phyloP scores from a whole-genome alignment of 805 yeast genomes.

The Ogataea methylovora region DNA sequence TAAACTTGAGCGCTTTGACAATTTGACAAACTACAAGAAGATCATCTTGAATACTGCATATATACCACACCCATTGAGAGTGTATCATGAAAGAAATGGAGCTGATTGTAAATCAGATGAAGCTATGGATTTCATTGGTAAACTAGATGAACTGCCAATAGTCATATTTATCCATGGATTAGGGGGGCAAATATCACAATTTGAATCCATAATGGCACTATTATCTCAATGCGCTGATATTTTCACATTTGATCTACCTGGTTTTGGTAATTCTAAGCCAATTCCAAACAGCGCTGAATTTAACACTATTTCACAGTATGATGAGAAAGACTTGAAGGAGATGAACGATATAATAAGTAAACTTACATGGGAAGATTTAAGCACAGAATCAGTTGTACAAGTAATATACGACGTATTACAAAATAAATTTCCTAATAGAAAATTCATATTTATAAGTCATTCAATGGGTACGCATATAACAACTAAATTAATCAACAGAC shows the following conservation, averaged over 20 bases:
- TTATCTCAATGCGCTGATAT: constrained; percentile 58
- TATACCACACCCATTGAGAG: constrained; percentile 44
- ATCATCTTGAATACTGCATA: constrained; percentile 34
- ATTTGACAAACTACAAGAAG: constrained; percentile 16
- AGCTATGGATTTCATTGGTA: constrained; percentile 19
- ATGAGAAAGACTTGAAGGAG: constrained; percentile 10
- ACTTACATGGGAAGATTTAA: constrained; percentile 34
- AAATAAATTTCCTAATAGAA: constrained; percentile 34
- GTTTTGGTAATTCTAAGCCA: constrained; percentile 60
- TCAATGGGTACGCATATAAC: constrained; percentile 52
- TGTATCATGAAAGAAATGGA: constrained; percentile 22
- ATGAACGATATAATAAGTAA: constrained; percentile 23
- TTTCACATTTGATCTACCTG: constrained; percentile 76
- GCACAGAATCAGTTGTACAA: constrained; percentile 32
- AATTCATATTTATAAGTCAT: constrained; percentile 40
- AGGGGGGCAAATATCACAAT: constrained; percentile 86
- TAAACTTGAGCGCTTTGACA: constrained; percentile 29
- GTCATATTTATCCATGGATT: constrained; percentile 75
- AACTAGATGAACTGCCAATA: constrained; percentile 46
- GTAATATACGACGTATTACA: constrained; percentile 30
- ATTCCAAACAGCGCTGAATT: constrained; percentile 6
- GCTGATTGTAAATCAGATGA: constrained; percentile 8
- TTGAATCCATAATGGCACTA: constrained; percentile 62
- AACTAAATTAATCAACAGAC: constrained; percentile 30
- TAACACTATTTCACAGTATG: constrained; percentile 15